Base-by-base conservation (phyloP, 768 basidiomycete genomes). In the Chlorophyllum brunneum region DNA sequence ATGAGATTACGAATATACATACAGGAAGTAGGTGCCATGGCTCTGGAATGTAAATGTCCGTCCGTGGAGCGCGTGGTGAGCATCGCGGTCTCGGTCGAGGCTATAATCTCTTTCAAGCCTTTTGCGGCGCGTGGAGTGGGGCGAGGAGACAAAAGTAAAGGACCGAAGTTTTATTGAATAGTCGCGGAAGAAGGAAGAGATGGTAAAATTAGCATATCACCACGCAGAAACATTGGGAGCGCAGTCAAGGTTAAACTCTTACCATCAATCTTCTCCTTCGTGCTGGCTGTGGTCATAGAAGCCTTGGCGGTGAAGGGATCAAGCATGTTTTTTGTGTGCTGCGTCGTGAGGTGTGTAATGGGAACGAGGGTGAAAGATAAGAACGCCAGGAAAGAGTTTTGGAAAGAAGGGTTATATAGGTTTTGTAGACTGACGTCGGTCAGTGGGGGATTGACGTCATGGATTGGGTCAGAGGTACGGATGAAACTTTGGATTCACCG, bases 21-120 rank as follows among this genome's bases (percentile, higher is more conserved):
- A 88, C 88, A 79, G 33, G 76, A 71, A n/a, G 79, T 73, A 16
- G 86, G 86, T 13, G 78, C 74, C 92, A 95, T 94, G 22, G 85
- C 85, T 51, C 92, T 79, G 6, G 89, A 82, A 65, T 94, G 92
- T 18, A 95, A 66, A 37, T 78, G 70, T 0, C 89, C 90, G 49
- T 80, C 73, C 11, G 75, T 62, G 15, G 82, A 76, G 31, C 86
- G 83, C 11, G 88, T 90, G 8, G 88, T 87, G 16, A 94, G 69
- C 85, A 93, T 90, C 47, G 85, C 87, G 0, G 79, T 82, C 59
- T 80, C 74, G 7, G 83, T 82, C 1, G 72, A 68, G 52, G 82
- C 78, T 49, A 92, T 64, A 51, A 93, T 80, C 22, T 72, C 70
- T 55, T 85, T 82, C 26, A 92, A 76, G 47, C 76, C 86, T 86